Conservation (phyloP, 2,329 filamentous ascomycete species). For the Sporothrix pallida region DNA sequence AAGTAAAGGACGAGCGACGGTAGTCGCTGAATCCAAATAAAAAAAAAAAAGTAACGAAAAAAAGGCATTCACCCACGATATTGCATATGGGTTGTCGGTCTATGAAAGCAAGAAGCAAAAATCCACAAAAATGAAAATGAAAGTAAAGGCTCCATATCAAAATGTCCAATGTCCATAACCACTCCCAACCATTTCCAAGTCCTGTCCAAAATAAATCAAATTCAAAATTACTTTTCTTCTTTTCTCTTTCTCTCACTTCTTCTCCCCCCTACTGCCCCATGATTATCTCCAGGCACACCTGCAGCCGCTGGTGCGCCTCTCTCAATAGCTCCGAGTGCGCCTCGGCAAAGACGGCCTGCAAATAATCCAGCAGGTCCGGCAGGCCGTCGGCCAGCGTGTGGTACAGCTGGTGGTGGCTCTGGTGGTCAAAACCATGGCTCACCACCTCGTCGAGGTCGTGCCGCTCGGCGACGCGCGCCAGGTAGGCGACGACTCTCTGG, state of each 20-base stretch:
- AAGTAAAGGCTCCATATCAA: background rate
- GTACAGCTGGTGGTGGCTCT: background rate
- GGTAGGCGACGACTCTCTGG: constrained; percentile 50
- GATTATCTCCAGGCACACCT: constrained; percentile 67
- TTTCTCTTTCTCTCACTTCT: too few relatives aligned
- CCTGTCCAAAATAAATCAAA: background rate
- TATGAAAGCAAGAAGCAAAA: background rate
- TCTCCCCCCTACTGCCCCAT: background rate
- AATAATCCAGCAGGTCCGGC: constrained; percentile 53
- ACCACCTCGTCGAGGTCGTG: constrained; percentile 73
- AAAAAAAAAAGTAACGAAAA: background rate
- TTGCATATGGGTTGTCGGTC: background rate
- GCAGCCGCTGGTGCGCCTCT: constrained; percentile 74
- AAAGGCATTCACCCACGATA: background rate
- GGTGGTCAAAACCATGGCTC: constrained; percentile 46
- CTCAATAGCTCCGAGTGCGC: constrained; percentile 71
- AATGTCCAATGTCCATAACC: too few relatives aligned
- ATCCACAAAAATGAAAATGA: background rate
- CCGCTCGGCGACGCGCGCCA: constrained; percentile 70
- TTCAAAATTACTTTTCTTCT: background rate
- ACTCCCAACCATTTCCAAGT: too few relatives aligned
- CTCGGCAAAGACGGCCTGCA: constrained; percentile 52
- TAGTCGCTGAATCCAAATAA: background rate
- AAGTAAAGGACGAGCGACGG: background rate
- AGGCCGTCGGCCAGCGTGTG: constrained; percentile 58